These are phyloP conservation scores for Ustanciosporium gigantosporum DNA, from an alignment of 1,284 basidiomycete species.

Conservation along the genomic window DNA sequence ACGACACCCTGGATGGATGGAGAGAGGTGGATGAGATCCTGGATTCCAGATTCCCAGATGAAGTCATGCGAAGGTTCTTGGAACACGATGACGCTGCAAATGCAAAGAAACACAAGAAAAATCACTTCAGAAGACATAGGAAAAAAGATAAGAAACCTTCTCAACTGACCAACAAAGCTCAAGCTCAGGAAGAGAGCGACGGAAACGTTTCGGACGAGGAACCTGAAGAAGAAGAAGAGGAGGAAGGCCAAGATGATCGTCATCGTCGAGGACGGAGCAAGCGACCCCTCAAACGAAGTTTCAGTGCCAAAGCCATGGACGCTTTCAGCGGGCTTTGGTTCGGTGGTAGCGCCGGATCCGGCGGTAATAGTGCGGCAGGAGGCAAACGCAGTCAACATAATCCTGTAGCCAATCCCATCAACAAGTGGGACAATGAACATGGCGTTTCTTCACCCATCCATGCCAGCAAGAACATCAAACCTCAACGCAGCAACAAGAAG, in stretches of 20 bases:
- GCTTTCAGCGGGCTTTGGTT: slow-evolving; percentile 49
- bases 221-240: slow-evolving; percentile 39
- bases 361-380: background rate
- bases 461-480: background rate
- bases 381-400: background rate
- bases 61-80: slow-evolving; percentile 55
- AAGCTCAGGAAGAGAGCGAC: slow-evolving; percentile 25
- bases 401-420: background rate
- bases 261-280: slow-evolving; percentile 9
- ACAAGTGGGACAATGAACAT: background rate
- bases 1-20: slow-evolving; percentile 56
- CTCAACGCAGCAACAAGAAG: slow-evolving; percentile 2
- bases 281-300: slow-evolving; percentile 33
- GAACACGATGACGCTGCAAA: slow-evolving; percentile 9
- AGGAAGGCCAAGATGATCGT: no score
- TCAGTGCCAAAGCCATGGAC: slow-evolving; percentile 39
- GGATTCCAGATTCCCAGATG: slow-evolving; percentile 55
- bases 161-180: slow-evolving; percentile 4
- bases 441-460: no score
- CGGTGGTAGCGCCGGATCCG: slow-evolving; percentile 2
- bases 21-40: slow-evolving; percentile 58
- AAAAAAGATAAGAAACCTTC: slow-evolving; percentile 7
- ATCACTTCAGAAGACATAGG: background rate
- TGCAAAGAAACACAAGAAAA: slow-evolving; percentile 5
- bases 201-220: slow-evolving; percentile 47